Conservation (phyloP, 2,329 filamentous ascomycete genomes). For the Didymella segeticola region DNA sequence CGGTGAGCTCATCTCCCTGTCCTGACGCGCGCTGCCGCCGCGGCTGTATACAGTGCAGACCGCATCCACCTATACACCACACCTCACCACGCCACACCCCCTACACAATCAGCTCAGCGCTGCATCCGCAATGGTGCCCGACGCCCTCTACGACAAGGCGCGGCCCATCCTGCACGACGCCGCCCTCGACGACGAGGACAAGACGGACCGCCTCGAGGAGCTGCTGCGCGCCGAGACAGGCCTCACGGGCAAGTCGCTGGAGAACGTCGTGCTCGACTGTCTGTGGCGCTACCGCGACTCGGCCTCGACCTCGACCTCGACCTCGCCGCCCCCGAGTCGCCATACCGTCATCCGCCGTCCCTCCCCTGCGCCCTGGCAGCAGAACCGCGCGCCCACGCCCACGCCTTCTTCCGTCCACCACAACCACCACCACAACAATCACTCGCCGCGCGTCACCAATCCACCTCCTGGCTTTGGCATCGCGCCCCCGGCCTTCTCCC, state of each 20-base stretch:
- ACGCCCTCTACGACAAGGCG: conserved; percentile 90
- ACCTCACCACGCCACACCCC: conserved; percentile 6
- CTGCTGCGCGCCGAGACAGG: conserved; percentile 80
- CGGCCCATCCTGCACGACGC: conserved; percentile 85
- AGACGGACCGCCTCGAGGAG: conserved; percentile 88
- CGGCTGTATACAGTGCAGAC: not conserved
- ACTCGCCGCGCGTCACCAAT: conserved; percentile 81
- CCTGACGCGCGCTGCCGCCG: conserved; percentile 9
- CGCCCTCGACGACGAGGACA: conserved; percentile 88
- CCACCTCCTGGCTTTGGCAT: conserved; percentile 78
- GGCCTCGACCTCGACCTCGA: conserved; percentile 69
- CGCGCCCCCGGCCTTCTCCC: conserved; percentile 76
- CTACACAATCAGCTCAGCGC: conserved; percentile 7
- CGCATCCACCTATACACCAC: not conserved
- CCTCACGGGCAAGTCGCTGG: conserved; percentile 77
- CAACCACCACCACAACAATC: too few species aligned
- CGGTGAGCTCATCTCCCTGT: conserved; percentile 5
- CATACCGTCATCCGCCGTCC: conserved; percentile 88
- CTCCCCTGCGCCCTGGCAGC: conserved; percentile 93
- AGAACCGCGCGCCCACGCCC: conserved; percentile 76
- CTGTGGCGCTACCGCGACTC: conserved; percentile 82
- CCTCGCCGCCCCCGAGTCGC: conserved; percentile 83
- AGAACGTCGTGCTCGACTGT: conserved; percentile 89
- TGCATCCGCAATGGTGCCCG: conserved; percentile 76
- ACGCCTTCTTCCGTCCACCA: too few species aligned